phyloP scores from a whole-genome alignment of 78 protist species.

The Dictyostelium discoideum region DNA sequence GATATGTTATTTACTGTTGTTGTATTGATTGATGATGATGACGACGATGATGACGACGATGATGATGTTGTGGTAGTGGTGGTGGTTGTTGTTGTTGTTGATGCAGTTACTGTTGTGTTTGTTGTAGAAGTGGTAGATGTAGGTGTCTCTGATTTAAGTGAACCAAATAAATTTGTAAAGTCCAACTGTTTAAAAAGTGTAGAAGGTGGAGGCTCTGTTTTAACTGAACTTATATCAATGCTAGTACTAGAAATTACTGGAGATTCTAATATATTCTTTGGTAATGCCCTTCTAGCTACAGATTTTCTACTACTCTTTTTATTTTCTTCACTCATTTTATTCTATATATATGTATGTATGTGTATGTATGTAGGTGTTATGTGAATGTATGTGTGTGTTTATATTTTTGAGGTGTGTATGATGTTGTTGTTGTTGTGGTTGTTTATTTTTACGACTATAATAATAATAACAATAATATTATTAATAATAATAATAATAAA shows the following conservation, averaged over 20 bases:
- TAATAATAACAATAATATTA: neutral
- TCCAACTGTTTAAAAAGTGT: conserved; percentile 36
- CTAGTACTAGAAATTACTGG: conserved; percentile 33
- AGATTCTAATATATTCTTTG: conserved; percentile 63
- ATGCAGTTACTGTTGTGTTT: neutral
- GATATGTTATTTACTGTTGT: neutral
- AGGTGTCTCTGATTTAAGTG: neutral
- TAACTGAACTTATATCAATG: neutral
- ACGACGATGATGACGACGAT: neutral
- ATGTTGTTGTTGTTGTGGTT: neutral
- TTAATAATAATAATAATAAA: neutral
- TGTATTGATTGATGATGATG: too few species aligned
- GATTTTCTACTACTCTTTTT: conserved; percentile 54
- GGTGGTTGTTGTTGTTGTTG: neutral
- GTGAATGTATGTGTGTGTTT: neutral
- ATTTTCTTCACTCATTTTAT: neutral
- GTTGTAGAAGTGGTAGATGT: neutral
- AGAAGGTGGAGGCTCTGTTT: neutral
- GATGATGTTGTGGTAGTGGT: neutral
- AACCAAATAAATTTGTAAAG: conserved; percentile 37
- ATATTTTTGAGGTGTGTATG: neutral
- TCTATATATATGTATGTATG: neutral
- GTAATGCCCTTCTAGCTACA: conserved; percentile 72
- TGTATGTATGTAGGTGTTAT: neutral
- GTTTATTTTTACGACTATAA: neutral